Conservation (phyloP, 2,329 filamentous ascomycete species). For the Ophiostoma tasmaniense region DNA sequence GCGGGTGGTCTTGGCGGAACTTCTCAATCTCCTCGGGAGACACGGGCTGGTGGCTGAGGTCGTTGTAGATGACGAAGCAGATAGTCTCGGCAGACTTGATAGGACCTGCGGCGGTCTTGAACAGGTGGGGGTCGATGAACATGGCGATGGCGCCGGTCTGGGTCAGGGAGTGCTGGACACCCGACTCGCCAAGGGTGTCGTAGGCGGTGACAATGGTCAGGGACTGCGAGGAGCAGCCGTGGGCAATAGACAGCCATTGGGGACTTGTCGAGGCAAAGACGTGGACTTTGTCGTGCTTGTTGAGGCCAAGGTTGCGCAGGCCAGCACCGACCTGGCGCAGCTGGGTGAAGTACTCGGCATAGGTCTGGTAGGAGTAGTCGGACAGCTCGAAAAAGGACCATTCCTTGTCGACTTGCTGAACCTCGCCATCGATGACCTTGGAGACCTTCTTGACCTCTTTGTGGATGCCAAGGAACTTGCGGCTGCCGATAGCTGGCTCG, state of each 20-base stretch:
- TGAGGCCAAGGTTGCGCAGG: slow-evolving; percentile 64
- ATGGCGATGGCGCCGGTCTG: slow-evolving; percentile 76
- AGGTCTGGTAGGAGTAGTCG: slow-evolving; percentile 66
- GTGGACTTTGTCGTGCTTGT: slow-evolving; percentile 60
- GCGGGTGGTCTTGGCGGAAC: slow-evolving; percentile 48
- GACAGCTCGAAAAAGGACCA: slow-evolving; percentile 87
- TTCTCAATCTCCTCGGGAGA: slow-evolving; percentile 43
- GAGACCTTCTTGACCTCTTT: slow-evolving; percentile 81
- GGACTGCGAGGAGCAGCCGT: slow-evolving; percentile 71
- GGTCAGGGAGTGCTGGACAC: slow-evolving; percentile 74
- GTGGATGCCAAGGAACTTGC: slow-evolving; percentile 68
- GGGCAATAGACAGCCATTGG: slow-evolving; percentile 77
- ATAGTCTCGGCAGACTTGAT: slow-evolving; percentile 49
- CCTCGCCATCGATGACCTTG: slow-evolving; percentile 75
- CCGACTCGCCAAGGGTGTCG: slow-evolving; percentile 79
- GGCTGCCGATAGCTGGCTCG: slow-evolving; percentile 58
- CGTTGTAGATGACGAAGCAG: slow-evolving; percentile 56
- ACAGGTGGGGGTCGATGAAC: slow-evolving; percentile 76
- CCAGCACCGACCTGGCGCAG: slow-evolving; percentile 63
- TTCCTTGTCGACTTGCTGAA: slow-evolving; percentile 76
- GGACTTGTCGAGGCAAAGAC: slow-evolving; percentile 78
- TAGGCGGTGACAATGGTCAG: slow-evolving; percentile 91
- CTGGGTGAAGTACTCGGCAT: slow-evolving; percentile 67
- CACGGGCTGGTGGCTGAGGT: slow-evolving; percentile 42
- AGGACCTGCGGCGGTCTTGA: slow-evolving; percentile 49